Evolutionary conservation across 805 yeast species (phyloP).

Genomic region (Saturnispora gosingensis): DNA sequence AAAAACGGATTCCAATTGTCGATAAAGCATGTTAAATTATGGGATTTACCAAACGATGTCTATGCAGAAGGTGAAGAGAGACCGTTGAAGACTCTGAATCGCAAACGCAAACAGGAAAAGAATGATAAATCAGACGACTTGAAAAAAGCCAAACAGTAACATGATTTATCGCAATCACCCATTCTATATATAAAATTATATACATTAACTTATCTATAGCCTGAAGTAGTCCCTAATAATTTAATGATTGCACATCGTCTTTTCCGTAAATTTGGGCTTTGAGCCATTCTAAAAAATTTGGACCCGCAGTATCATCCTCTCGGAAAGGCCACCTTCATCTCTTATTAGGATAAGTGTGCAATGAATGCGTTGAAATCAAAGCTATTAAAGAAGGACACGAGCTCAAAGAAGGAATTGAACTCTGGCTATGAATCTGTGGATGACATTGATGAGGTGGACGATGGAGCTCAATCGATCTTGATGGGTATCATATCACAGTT

Average conservation of each 20-base stretch:
- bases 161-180: neutral
- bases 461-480: constrained; percentile 77
- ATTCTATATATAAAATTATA: neutral
- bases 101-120: constrained; percentile 28
- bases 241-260: neutral
- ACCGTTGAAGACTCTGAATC: constrained; percentile 54
- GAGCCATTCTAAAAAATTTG: neutral
- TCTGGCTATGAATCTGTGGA: constrained; percentile 30
- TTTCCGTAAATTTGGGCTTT: neutral
- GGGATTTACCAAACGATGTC: constrained; percentile 80
- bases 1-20: constrained; percentile 50
- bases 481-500: constrained; percentile 84
- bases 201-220: neutral
- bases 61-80: constrained; percentile 70
- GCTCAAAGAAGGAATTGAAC: neutral
- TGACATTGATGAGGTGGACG: constrained; percentile 89
- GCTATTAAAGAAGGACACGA: neutral
- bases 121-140: constrained; percentile 23
- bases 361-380: neutral
- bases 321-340: neutral
- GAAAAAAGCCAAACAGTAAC: constrained; percentile 8
- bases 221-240: neutral
- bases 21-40: constrained; percentile 63
- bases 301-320: neutral
- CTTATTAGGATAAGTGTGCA: neutral